phyloP scores from a whole-genome alignment of 2,329 filamentous ascomycete genomes.

The Phaeomoniella chlamydospora region DNA sequence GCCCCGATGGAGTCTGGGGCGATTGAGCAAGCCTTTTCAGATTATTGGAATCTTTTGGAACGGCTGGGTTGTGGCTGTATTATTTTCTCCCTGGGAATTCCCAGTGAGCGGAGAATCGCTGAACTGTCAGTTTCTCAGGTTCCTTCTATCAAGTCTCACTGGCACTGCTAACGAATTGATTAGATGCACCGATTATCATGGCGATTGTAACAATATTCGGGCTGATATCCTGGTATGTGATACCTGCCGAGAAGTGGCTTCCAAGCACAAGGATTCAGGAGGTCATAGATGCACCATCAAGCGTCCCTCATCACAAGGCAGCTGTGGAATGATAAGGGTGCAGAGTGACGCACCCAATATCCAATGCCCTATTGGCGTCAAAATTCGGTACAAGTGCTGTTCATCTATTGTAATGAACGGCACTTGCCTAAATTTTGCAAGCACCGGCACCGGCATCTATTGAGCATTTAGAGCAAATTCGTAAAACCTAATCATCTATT shows the following conservation, averaged over 20 bases:
- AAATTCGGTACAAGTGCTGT: too few relatives aligned
- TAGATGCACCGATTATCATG: constrained; percentile 38
- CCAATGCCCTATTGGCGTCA: too few relatives aligned
- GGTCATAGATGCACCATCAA: constrained; percentile 18
- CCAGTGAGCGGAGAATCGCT: constrained; percentile 27
- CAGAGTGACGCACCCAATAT: too few relatives aligned
- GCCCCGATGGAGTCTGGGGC: constrained; percentile 23
- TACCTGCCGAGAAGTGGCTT: constrained; percentile 31
- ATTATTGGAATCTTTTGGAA: constrained; percentile 25
- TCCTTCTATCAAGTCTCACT: constrained; percentile 3
- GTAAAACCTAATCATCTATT: too few relatives aligned
- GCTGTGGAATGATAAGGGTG: too few relatives aligned
- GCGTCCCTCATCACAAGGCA: background rate
- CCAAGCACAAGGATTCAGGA: constrained; percentile 29
- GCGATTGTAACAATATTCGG: constrained; percentile 33
- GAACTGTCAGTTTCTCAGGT: constrained; percentile 22
- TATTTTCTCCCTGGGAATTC: constrained; percentile 19
- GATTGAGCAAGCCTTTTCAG: constrained; percentile 23
- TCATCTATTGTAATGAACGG: too few relatives aligned
- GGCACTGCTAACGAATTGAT: background rate
- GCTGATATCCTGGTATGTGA: constrained; percentile 32
- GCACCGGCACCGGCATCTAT: too few relatives aligned
- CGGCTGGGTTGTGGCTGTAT: constrained; percentile 17
- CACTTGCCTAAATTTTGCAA: too few relatives aligned
- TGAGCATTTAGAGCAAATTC: too few relatives aligned